These are phyloP conservation scores for Cymbopogon citratus DNA, from an alignment of 176 grass and related monocot genomes.

Conservation along the genomic window DNA sequence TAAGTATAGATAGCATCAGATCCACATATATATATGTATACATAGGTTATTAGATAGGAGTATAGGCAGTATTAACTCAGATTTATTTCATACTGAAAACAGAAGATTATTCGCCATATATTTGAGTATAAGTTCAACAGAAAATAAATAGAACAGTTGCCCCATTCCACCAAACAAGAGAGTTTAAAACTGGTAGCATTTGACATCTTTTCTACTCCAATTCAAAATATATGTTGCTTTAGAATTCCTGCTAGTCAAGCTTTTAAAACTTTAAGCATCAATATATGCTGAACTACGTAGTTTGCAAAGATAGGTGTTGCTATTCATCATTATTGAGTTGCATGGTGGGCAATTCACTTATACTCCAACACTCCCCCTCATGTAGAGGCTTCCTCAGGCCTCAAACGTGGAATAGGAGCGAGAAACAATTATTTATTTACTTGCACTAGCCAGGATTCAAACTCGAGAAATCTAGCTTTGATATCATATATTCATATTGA, in stretches of 20 bases:
- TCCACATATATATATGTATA: neutral
- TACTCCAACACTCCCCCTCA: neutral
- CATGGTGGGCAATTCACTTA: neutral
- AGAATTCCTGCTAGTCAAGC: neutral
- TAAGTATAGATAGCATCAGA: constrained; percentile 4
- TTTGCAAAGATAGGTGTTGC: neutral
- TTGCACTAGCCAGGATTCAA: neutral
- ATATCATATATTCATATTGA: neutral
- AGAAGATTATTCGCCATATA: neutral
- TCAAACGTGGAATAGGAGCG: neutral
- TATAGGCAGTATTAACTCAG: neutral
- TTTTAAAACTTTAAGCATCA: neutral
- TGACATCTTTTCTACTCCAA: constrained; percentile 11
- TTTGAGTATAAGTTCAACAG: neutral
- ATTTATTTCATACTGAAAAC: neutral
- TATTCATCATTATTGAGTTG: neutral
- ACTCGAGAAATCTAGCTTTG: neutral
- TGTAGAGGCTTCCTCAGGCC: neutral
- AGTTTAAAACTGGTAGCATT: constrained; percentile 25
- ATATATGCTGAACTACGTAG: neutral
- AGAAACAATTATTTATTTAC: neutral
- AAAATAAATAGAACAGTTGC: neutral
- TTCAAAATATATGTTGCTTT: neutral
- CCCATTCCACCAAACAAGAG: neutral
- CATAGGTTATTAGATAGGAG: neutral